Percentiles rank a stretch among this genome's conserved stretches.
phyloP scores from a whole-genome alignment of 495 filamentous ascomycete genomes.

The Aspergillus funiculosus region DNA sequence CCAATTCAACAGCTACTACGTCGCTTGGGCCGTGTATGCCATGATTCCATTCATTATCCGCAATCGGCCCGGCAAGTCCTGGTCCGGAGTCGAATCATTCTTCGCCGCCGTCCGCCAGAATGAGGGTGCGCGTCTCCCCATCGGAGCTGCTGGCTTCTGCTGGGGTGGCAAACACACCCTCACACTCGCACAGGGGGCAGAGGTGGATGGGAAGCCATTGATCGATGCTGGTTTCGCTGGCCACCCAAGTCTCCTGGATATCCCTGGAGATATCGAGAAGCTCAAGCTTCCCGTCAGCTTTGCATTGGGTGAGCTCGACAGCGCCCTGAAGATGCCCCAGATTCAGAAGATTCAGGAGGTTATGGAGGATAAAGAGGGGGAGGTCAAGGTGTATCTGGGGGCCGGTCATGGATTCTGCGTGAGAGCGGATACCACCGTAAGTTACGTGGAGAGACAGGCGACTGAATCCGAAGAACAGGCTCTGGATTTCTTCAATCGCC shows the following conservation, averaged over 20 bases:
- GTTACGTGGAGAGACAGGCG: conserved; percentile 38
- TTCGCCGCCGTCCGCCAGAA: conserved; percentile 39
- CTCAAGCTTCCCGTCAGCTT: conserved; percentile 50
- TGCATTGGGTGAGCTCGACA: conserved; percentile 51
- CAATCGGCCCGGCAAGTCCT: conserved; percentile 29
- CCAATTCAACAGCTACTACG: conserved; percentile 14
- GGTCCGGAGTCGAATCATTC: conserved; percentile 44
- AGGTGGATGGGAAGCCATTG: conserved; percentile 28
- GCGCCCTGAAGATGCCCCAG: neutral
- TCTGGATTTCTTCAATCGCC: conserved; percentile 48
- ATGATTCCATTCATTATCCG: conserved; percentile 32
- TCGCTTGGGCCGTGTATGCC: conserved; percentile 11
- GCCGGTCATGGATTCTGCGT: conserved; percentile 59
- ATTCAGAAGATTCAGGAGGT: conserved; percentile 37
- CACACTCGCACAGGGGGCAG: conserved; percentile 33
- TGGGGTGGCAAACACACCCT: conserved; percentile 54
- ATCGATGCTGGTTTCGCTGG: conserved; percentile 51
- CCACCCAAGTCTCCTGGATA: conserved; percentile 45
- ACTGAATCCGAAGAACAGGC: conserved; percentile 48
- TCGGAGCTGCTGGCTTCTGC: conserved; percentile 53
- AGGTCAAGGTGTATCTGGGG: conserved; percentile 50
- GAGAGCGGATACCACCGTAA: conserved; percentile 39
- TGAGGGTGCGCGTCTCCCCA: conserved; percentile 20
- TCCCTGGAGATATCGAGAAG: conserved; percentile 51
- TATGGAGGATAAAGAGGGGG: conserved; percentile 27